Conservation (phyloP, 179 eudicot species). For the Monotropa hypopitys region DNA sequence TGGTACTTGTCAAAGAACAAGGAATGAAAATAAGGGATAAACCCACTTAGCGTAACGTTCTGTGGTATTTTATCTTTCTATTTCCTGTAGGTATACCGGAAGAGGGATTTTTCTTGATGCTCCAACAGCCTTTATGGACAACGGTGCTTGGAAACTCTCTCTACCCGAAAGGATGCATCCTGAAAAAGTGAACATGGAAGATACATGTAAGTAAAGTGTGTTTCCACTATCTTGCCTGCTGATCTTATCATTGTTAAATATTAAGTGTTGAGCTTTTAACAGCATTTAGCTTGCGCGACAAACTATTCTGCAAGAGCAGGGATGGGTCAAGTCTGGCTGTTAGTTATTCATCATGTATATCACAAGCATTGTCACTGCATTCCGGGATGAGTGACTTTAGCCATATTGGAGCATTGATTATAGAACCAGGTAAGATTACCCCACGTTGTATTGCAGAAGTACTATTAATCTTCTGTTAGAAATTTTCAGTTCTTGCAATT, state of each 20-base stretch:
- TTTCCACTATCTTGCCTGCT: conserved; percentile 1
- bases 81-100: conserved; percentile 61
- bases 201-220: conserved; percentile 37
- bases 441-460: neutral
- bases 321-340: conserved; percentile 44
- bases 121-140: conserved; percentile 54
- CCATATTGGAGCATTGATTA: conserved; percentile 66
- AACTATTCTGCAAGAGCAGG: conserved; percentile 53
- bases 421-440: conserved; percentile 76
- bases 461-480: neutral
- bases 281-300: conserved; percentile 57
- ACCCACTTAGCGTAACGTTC: neutral
- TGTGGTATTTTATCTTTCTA: neutral
- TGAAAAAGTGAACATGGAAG: conserved; percentile 26
- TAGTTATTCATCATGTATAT: conserved; percentile 40
- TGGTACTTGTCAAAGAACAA: neutral
- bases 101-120: conserved; percentile 86
- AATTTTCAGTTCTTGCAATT: neutral
- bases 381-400: conserved; percentile 25
- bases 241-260: neutral
- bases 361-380: conserved; percentile 34
- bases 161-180: conserved; percentile 44
- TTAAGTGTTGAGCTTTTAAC: conserved; percentile 12
- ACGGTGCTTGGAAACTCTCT: conserved; percentile 55
- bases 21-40: neutral